A percentile compares a stretch with the other conserved stretches of the same genome.
These are phyloP conservation scores for Eucalyptus erythrocorys DNA, from an alignment of 345 rosid species.

Conservation along the genomic window DNA sequence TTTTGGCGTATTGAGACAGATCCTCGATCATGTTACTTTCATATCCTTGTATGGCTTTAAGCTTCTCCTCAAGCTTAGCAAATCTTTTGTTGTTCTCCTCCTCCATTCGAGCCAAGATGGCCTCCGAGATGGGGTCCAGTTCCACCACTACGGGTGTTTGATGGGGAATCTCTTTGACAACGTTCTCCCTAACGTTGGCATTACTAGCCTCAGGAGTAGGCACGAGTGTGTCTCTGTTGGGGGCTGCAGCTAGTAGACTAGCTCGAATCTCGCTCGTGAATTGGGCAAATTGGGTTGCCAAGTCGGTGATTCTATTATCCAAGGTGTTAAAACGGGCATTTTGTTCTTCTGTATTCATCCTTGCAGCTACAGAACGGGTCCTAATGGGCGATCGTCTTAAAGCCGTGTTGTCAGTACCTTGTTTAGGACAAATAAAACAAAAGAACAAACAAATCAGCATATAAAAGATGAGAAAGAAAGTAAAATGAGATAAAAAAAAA, in stretches of 20 bases:
- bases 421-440: too few relatives aligned
- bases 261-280: fast-evolving
- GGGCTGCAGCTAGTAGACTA: too few relatives aligned
- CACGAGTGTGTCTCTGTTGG: not conserved
- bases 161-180: too few relatives aligned
- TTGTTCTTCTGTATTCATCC: not conserved
- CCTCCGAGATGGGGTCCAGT: not conserved
- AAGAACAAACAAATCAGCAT: too few relatives aligned
- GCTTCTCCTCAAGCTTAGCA: not conserved
- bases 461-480: too few relatives aligned
- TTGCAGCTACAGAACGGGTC: not conserved
- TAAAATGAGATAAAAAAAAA: too few relatives aligned
- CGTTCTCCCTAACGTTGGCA: too few relatives aligned
- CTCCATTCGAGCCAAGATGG: not conserved
- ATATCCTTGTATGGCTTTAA: not conserved
- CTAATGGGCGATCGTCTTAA: not conserved
- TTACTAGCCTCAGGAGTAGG: not conserved
- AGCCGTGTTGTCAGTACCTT: not conserved
- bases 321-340: too few relatives aligned
- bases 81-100: not conserved
- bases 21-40: not conserved
- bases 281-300: not conserved
- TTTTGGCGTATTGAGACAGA: not conserved
- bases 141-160: not conserved
- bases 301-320: too few relatives aligned